Base-by-base conservation (phyloP, 2,329 filamentous ascomycete species). In the Ceratocystis alfenasii region DNA sequence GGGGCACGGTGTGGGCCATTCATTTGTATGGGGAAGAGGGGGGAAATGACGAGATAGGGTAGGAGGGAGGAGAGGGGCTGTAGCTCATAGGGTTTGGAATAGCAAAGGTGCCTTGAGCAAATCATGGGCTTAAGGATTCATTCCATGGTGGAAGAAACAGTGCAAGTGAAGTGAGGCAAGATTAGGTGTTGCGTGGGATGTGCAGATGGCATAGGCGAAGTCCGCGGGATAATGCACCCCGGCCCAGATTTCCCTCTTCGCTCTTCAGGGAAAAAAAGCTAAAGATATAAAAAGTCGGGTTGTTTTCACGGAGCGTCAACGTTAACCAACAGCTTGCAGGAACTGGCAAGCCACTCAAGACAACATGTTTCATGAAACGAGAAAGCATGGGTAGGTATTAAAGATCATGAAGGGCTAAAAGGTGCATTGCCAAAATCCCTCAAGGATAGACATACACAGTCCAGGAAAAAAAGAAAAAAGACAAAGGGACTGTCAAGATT, bases 321-420 rank as follows among this genome's bases (percentile, higher is more conserved):
- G 53, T 30, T 25, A n/a, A 33, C 48, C n/a, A 25, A 63, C 20
- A 53, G 46, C 15, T 30, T 10, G 20, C 45, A 28, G 25, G 33
- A 30, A 33, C 28, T 12, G 6, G 22, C n/a, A 59, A 66, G 53
- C 65, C 17, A 64, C 65, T 28, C 46, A 46, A 46, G 25, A 41
- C 30, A 33, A 3, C 45, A n/a, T 36, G 57, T 61, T 57, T 44
- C 41, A 44, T 41, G 45, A 45, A 46, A 45, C 33, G 41, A 50
- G 22, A 55, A 12, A 22, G n/a, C 17, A 30, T 6, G 50, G 25
- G 12, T 8, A 33, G 15, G 12, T 15, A 17, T 41, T 5, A 20
- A 25, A 50, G 53, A 30, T 57, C 53, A 57, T 57, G 53, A 57
- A 57, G 28, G 53, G 15, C 10, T 8, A 53, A 53, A 25, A 53